These are phyloP conservation scores for Nelumbo lutea DNA, from an alignment of 164 flowering plant species.

Conservation along the genomic window DNA sequence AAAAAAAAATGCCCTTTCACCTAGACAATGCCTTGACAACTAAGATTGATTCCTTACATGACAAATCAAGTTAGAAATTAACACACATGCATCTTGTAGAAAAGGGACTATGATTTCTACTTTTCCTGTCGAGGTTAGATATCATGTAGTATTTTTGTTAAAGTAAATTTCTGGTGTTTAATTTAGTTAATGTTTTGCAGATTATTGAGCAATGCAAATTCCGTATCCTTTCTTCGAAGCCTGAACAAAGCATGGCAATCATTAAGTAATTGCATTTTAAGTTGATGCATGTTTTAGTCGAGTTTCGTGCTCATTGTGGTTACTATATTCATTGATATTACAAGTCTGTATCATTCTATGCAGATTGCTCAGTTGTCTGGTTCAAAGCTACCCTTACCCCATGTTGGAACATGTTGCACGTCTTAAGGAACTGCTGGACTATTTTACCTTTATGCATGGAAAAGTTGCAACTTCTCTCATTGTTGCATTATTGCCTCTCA, in stretches of 20 bases:
- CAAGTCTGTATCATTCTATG: conserved; percentile 1
- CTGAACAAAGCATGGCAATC: conserved; percentile 53
- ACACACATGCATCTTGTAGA: too few species aligned
- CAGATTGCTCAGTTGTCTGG: conserved; percentile 60
- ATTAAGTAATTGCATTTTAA: conserved; percentile 40
- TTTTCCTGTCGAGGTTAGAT: not conserved
- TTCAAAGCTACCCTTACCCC: conserved; percentile 50
- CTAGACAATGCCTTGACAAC: too few species aligned
- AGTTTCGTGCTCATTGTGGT: not conserved
- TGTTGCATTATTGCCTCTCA: conserved; percentile 58
- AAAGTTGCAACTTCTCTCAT: conserved; percentile 47
- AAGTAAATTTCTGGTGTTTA: not conserved
- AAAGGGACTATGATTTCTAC: too few species aligned
- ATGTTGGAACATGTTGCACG: conserved; percentile 69
- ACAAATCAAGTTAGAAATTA: too few species aligned
- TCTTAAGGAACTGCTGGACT: conserved; percentile 79
- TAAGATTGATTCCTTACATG: too few species aligned
- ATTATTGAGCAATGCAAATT: conserved; percentile 84
- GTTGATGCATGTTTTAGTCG: not conserved
- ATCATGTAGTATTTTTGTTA: not conserved
- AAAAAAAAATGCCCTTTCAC: too few species aligned
- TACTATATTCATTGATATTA: not conserved
- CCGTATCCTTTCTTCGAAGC: conserved; percentile 68
- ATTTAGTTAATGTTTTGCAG: conserved; percentile 32
- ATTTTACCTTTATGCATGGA: conserved; percentile 66